These are phyloP conservation scores for Fraxinus sp. DNA, from an alignment of 305 asterid species.

Conservation along the genomic window DNA sequence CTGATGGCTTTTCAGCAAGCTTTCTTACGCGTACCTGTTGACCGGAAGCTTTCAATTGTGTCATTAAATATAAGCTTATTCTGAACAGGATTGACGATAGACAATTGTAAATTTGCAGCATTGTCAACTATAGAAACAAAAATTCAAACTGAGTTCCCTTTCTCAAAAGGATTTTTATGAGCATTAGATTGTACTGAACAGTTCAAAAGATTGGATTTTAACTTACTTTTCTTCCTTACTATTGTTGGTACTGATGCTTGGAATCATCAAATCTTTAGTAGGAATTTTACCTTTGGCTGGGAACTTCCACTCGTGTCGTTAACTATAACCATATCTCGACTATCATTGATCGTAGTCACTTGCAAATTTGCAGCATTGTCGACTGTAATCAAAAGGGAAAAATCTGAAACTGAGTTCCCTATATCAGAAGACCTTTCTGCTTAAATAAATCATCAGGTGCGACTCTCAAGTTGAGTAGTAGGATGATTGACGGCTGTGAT, in stretches of 20 bases:
- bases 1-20: neutral
- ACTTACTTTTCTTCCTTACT: neutral
- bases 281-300: constrained; percentile 11
- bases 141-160: neutral
- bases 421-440: neutral
- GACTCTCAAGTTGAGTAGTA: neutral
- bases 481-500: neutral
- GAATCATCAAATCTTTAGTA: neutral
- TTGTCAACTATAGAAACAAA: neutral
- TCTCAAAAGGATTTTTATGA: neutral
- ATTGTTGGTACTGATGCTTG: neutral
- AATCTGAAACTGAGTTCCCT: neutral
- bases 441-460: neutral
- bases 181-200: neutral
- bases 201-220: neutral
- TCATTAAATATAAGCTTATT: constrained; percentile 11
- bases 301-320: neutral
- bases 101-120: constrained; percentile 5
- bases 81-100: constrained; percentile 2
- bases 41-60: neutral
- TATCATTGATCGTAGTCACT: neutral
- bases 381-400: neutral
- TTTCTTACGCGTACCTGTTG: neutral
- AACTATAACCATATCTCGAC: neutral
- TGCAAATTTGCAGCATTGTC: neutral